Conservation (phyloP, 306 rosid species). For the Quillaja saponaria region DNA sequence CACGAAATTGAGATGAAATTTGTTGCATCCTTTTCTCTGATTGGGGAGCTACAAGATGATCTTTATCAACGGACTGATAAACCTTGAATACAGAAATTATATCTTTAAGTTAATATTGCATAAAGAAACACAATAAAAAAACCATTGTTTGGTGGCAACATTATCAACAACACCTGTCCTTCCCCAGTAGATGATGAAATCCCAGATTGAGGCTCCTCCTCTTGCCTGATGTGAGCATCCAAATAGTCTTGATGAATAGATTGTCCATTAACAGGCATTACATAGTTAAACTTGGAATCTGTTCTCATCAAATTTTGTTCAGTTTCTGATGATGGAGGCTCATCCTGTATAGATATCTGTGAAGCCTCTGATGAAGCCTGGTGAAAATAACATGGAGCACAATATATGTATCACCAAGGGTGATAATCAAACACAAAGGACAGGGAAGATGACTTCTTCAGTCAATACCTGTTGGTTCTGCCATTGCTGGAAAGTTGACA, state of each 20-base stretch:
- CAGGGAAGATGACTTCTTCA: conserved; percentile 17
- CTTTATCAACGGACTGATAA: conserved; percentile 58
- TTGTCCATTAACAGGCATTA: conserved; percentile 72
- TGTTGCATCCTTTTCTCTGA: conserved; percentile 68
- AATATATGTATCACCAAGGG: neutral
- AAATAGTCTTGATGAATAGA: conserved; percentile 59
- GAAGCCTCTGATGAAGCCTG: conserved; percentile 67
- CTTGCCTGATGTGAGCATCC: conserved; percentile 56
- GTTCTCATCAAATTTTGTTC: conserved; percentile 63
- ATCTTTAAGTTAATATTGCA: conserved; percentile 9
- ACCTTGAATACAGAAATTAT: conserved; percentile 38
- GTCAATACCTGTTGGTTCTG: conserved; percentile 74
- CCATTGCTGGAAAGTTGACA: conserved; percentile 86
- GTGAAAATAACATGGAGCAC: conserved; percentile 28
- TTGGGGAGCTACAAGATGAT: conserved; percentile 52
- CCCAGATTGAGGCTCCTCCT: conserved; percentile 52
- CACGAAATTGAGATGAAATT: conserved; percentile 76
- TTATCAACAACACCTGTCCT: conserved; percentile 51
- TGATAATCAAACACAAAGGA: neutral
- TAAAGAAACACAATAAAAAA: conserved; percentile 8
- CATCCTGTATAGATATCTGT: conserved; percentile 57
- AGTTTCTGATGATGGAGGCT: conserved; percentile 58
- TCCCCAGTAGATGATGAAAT: conserved; percentile 58
- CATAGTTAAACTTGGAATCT: conserved; percentile 60
- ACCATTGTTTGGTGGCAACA: neutral